These are phyloP conservation scores for Raffaelea ambrosiae DNA, from an alignment of 2,329 filamentous ascomycete genomes.

Conservation along the genomic window DNA sequence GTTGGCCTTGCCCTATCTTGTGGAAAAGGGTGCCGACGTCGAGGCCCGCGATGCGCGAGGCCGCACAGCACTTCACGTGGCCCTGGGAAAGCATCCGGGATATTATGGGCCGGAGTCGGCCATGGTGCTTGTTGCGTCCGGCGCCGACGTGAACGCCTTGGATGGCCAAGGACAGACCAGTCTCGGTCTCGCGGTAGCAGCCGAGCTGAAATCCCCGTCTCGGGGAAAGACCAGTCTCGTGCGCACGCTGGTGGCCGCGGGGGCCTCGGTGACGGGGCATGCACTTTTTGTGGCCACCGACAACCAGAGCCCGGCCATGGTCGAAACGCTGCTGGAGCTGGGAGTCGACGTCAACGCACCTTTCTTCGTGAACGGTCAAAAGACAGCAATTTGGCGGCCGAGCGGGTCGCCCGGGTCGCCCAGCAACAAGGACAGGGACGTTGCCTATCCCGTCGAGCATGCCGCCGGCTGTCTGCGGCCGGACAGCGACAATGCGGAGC, in stretches of 20 bases:
- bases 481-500: no score
- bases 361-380: background rate
- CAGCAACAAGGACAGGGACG: background rate
- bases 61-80: conserved; percentile 7
- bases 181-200: background rate
- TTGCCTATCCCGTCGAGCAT: background rate
- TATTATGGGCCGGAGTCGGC: background rate
- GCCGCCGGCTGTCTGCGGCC: no score
- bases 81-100: background rate
- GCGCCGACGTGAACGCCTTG: background rate
- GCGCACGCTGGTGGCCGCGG: background rate
- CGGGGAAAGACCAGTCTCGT: background rate
- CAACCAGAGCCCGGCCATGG: background rate
- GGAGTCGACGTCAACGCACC: background rate
- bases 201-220: background rate
- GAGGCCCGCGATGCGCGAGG: conserved; percentile 3
- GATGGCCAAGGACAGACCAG: background rate
- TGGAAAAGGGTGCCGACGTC: conserved; percentile 3
- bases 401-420: no score
- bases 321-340: background rate
- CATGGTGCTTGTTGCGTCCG: background rate
- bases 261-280: background rate
- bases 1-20: conserved; percentile 10
- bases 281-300: background rate
- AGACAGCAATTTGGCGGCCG: no score